Conservation (phyloP, 257 asterid species). For the Lithospermum erythrorhizon region DNA sequence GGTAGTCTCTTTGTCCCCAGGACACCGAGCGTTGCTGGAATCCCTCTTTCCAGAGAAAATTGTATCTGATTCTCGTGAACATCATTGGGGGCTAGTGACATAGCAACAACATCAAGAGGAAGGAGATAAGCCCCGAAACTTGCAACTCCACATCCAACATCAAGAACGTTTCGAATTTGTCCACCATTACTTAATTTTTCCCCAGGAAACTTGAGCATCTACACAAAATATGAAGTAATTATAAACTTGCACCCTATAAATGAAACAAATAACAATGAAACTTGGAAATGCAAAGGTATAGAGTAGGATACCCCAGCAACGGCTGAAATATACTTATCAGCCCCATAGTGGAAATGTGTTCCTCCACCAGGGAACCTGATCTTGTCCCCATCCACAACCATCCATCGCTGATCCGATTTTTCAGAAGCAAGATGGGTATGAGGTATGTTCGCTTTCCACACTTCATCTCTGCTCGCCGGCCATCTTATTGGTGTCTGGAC, state of each 20-base stretch:
- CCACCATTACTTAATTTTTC: conserved; percentile 67
- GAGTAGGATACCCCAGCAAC: conserved; percentile 63
- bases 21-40: conserved; percentile 80
- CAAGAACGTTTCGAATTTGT: conserved; percentile 70
- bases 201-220: conserved; percentile 90
- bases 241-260: background rate
- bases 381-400: conserved; percentile 85
- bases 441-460: conserved; percentile 93
- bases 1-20: conserved; percentile 82
- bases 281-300: background rate
- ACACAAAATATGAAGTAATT: conserved; percentile 7
- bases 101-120: conserved; percentile 62
- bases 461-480: conserved; percentile 88
- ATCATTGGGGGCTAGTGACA: conserved; percentile 94
- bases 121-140: conserved; percentile 94
- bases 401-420: conserved; percentile 91
- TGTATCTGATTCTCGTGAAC: conserved; percentile 97
- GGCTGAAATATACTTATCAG: conserved; percentile 72
- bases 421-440: conserved; percentile 88
- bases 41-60: conserved; percentile 90
- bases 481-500: conserved; percentile 89
- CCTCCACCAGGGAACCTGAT: conserved; percentile 96
- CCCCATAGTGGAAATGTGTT: conserved; percentile 88
- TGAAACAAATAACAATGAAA: background rate
- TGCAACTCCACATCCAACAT: conserved; percentile 98